Evolutionary conservation across 441 rosid species (phyloP).

Genomic region (Pelargonium hybrid): DNA sequence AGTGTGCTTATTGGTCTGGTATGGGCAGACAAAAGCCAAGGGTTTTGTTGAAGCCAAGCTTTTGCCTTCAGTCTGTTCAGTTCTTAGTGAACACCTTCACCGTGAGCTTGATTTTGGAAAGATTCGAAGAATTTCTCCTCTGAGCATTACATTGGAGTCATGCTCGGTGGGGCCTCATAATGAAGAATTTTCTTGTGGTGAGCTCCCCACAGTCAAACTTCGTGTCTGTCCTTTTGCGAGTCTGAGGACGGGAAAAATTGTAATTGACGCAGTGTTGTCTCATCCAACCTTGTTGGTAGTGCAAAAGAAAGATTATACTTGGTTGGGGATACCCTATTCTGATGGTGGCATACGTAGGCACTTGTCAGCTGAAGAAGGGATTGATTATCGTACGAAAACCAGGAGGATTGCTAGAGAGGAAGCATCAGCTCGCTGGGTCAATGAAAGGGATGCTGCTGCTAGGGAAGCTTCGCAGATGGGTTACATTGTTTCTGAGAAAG

Average conservation of each 20-base stretch:
- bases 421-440: conserved; percentile 42
- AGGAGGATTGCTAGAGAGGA: conserved; percentile 83
- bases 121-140: conserved; percentile 76
- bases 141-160: conserved; percentile 82
- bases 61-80: conserved; percentile 79
- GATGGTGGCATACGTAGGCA: conserved; percentile 51
- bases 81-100: conserved; percentile 64
- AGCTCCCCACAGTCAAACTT: conserved; percentile 74
- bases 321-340: conserved; percentile 79
- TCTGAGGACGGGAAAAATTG: conserved; percentile 82
- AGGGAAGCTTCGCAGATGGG: conserved; percentile 76
- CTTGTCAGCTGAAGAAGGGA: conserved; percentile 81
- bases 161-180: conserved; percentile 70
- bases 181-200: conserved; percentile 88
- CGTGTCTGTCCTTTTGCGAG: conserved; percentile 77
- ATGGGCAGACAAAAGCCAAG: conserved; percentile 74
- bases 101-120: conserved; percentile 83
- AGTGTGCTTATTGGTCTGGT: conserved; percentile 81
- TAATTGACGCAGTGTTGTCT: conserved; percentile 76
- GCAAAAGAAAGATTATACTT: conserved; percentile 83
- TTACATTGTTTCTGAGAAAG: conserved; percentile 45
- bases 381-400: conserved; percentile 83
- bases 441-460: conserved; percentile 66
- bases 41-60: conserved; percentile 64
- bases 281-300: conserved; percentile 60